phyloP scores from a whole-genome alignment of 2,329 filamentous ascomycete species.

The Lomentospora prolificans region DNA sequence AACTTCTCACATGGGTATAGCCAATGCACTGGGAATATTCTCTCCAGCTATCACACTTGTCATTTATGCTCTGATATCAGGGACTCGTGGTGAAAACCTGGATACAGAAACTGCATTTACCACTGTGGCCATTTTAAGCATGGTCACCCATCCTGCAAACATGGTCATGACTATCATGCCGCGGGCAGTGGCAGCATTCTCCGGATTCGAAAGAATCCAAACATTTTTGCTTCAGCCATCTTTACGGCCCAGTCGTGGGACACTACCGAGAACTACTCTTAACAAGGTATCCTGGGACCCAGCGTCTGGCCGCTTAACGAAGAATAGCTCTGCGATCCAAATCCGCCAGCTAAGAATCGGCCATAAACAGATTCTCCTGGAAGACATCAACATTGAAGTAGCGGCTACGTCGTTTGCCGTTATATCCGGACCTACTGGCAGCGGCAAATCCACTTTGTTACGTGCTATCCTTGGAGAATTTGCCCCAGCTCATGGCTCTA shows the following conservation, averaged over 20 bases:
- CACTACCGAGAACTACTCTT: not conserved
- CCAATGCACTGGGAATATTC: not conserved
- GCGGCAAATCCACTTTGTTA: constrained; percentile 11
- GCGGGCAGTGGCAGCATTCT: constrained; percentile 11
- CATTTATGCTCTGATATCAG: not conserved
- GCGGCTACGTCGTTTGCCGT: constrained; percentile 7
- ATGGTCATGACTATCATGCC: constrained; percentile 16
- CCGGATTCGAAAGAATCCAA: constrained; percentile 16
- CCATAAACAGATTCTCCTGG: constrained; percentile 5
- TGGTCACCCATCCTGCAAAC: not conserved
- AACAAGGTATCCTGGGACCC: too few species aligned
- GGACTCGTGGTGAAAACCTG: not conserved
- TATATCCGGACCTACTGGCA: constrained; percentile 11
- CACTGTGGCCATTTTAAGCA: not conserved
- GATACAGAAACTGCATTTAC: not conserved
- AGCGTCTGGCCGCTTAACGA: too few species aligned
- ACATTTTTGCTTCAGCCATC: constrained; percentile 13
- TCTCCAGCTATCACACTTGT: not conserved
- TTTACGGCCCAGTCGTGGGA: not conserved
- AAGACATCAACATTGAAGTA: constrained; percentile 10
- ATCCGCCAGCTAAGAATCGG: constrained; percentile 8
- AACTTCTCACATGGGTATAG: not conserved
- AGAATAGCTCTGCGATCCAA: not conserved
- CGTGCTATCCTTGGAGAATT: constrained; percentile 8
- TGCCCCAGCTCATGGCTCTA: not conserved